Evolutionary conservation across 2,329 filamentous ascomycete species (phyloP).

Genomic region (Curvularia sp.): DNA sequence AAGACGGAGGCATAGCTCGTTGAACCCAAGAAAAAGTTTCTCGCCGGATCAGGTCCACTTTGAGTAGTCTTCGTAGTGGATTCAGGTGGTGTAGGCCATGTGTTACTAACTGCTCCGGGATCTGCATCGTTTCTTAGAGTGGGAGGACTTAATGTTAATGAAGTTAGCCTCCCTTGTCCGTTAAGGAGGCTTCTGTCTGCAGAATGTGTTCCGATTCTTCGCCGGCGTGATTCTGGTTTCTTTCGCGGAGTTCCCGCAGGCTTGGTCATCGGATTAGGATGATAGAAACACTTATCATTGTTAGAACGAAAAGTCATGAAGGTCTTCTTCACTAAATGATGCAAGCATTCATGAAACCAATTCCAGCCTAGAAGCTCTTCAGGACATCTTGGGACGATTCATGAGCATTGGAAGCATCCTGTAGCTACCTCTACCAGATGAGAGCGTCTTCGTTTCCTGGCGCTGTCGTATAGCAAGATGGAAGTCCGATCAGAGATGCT

Average conservation of each 20-base stretch:
- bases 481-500: background rate
- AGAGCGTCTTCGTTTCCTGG: background rate
- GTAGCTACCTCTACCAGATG: background rate
- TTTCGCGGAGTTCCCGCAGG: conserved; percentile 47
- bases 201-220: conserved; percentile 29
- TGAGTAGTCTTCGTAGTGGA: conserved; percentile 31
- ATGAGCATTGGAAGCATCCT: background rate
- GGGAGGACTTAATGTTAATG: conserved; percentile 39
- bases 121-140: conserved; percentile 37
- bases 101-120: conserved; percentile 15
- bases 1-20: conserved; percentile 49
- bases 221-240: conserved; percentile 42
- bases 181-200: conserved; percentile 20
- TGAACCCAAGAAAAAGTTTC: conserved; percentile 45
- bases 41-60: conserved; percentile 30
- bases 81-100: conserved; percentile 44
- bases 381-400: background rate
- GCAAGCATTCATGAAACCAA: background rate
- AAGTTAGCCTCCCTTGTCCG: conserved; percentile 29
- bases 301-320: background rate
- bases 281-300: conserved; percentile 43
- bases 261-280: conserved; percentile 49
- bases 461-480: background rate
- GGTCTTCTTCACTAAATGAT: background rate
- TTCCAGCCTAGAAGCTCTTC: no score